Conservation (phyloP, 345 rosid genomes). For the Pistacia atlantica region DNA sequence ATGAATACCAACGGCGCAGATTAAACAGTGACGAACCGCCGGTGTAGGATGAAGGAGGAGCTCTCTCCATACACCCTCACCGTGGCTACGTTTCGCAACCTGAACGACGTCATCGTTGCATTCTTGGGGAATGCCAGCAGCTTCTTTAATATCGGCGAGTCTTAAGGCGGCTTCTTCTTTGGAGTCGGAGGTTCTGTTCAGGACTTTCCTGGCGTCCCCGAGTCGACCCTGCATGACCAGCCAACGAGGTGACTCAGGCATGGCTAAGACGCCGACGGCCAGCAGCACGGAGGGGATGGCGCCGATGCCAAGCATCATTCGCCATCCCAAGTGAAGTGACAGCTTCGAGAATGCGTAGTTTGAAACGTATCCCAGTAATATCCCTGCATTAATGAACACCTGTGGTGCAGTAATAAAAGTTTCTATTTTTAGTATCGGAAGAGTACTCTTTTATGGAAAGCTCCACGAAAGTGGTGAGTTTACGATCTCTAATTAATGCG, state of each 20-base stretch:
- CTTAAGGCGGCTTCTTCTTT: conserved; percentile 59
- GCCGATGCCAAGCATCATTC: conserved; percentile 85
- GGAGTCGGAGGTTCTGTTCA: conserved; percentile 70
- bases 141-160: conserved; percentile 75
- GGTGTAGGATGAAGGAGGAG: conserved; percentile 64
- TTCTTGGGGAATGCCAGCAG: conserved; percentile 73
- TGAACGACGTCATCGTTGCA: conserved; percentile 75
- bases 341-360: conserved; percentile 73
- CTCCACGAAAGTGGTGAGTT: too few relatives aligned
- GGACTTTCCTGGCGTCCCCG: conserved; percentile 77
- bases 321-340: conserved; percentile 64
- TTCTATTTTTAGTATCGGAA: too few relatives aligned
- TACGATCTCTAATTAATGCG: too few relatives aligned
- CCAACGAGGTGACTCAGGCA: conserved; percentile 99
- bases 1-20: conserved; percentile 72
- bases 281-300: conserved; percentile 70
- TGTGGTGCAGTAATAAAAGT: conserved; percentile 14
- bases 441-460: too few relatives aligned
- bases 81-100: conserved; percentile 41
- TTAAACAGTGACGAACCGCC: conserved; percentile 63
- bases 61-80: conserved; percentile 75
- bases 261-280: conserved; percentile 54
- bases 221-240: conserved; percentile 89
- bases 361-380: conserved; percentile 77
- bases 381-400: conserved; percentile 81